Base-by-base conservation (phyloP, 2,329 filamentous ascomycete genomes). In the Beauveria sp. region DNA sequence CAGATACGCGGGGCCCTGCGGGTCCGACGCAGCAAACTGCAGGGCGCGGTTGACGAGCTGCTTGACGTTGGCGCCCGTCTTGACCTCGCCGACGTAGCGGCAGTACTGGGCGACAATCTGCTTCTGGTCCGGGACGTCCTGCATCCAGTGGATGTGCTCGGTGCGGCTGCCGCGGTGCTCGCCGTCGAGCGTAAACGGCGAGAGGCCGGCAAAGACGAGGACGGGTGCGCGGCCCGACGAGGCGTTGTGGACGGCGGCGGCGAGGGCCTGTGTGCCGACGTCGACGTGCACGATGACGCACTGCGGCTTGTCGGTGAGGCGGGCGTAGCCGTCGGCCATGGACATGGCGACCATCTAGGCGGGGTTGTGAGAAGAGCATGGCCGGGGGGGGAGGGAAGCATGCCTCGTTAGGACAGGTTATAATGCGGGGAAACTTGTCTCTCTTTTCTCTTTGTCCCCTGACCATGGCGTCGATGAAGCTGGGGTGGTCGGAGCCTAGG, bases 101-200 rank as follows among this genome's bases (percentile, higher is more conserved):
- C 92, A 96, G 74, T 96, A 96, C 76, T 96, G 91, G 0, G 84
- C 79, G 3, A 96, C 78, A 63, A 96, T 93, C 68, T 86, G 83
- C 72, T 88, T 90, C 72, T 93, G 90, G 68, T 93, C 89, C 0
- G 88, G 89, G 3, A 92, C 88, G 73, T 93, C 89, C 69, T 93
- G 90, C 38, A 93, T 88, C 89, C 90, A 93, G 72, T 93, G 90
- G 67, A 92, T 93, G 71, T 90, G 93, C 73, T 93, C 90, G 1
- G 89, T 92, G 60, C 90, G 80, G n/a, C 83, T 87, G 14, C 90
- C 90, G 1, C 87, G 82, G 75, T 89, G 84, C 73, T 93, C 90
- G 18, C 90, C 90, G 67, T 92, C 88, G 34, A 88, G 81, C 0
- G 90, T 93, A 70, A 86, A 90, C 0, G 90, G 90, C 12, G 86